A percentile compares a stretch with the other conserved stretches of the same genome.
phyloP scores from a whole-genome alignment of 148 eudicot genomes.

The Heliamphora exappendiculata region DNA sequence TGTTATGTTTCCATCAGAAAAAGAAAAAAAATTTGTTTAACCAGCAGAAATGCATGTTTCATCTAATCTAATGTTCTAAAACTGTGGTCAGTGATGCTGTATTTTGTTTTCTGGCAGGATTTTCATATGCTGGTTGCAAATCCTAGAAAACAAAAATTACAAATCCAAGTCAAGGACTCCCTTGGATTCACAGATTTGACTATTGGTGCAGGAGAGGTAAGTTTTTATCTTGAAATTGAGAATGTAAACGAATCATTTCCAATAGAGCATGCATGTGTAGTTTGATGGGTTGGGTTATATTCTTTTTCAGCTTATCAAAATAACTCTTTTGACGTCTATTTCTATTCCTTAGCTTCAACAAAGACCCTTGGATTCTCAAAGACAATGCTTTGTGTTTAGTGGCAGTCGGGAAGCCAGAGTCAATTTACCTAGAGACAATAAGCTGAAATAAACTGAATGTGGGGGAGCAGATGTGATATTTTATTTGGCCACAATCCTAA shows the following conservation, averaged over 20 bases:
- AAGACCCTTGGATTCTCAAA: not conserved
- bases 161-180: slow-evolving; percentile 68
- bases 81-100: not conserved
- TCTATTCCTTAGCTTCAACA: not conserved
- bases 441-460: not conserved
- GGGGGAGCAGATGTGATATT: not conserved
- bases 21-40: not conserved
- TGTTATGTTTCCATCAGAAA: not conserved
- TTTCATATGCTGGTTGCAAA: slow-evolving; percentile 79
- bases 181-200: slow-evolving; percentile 73
- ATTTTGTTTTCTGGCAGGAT: slow-evolving; percentile 42
- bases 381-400: not conserved
- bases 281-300: not conserved
- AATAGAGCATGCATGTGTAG: not conserved
- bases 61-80: not conserved
- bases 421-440: not conserved
- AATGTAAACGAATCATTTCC: not conserved
- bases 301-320: not conserved
- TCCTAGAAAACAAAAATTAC: slow-evolving; percentile 66
- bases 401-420: not conserved
- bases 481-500: not conserved
- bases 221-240: not conserved
- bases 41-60: not conserved
- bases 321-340: not conserved
- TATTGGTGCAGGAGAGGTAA: slow-evolving; percentile 77